A percentile compares a stretch with the other conserved stretches of the same genome.
These are phyloP conservation scores for Scheffersomyces illinoinensis DNA, from an alignment of 1,139 yeast species.

Conservation along the genomic window DNA sequence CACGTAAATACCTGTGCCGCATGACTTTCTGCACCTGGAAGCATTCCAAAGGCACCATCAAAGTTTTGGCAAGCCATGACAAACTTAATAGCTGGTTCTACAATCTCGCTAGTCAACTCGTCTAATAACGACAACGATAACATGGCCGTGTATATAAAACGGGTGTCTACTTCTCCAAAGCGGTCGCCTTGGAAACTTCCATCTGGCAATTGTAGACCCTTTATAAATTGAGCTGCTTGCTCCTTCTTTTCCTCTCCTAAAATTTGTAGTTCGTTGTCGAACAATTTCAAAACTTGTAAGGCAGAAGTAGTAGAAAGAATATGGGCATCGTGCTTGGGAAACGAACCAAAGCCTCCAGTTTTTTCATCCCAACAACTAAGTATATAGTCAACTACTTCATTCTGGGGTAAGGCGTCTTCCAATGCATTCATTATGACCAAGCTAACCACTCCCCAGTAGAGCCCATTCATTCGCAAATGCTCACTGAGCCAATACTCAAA, in stretches of 20 bases:
- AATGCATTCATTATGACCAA: constrained; percentile 59
- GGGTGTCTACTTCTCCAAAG: constrained; percentile 89
- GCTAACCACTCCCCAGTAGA: constrained; percentile 94
- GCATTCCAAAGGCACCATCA: constrained; percentile 94
- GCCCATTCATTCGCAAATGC: constrained; percentile 85
- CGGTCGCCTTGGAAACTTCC: constrained; percentile 90
- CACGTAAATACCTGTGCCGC: constrained; percentile 93
- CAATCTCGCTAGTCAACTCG: constrained; percentile 57
- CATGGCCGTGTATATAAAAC: constrained; percentile 83
- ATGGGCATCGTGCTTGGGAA: constrained; percentile 88
- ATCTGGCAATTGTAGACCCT: constrained; percentile 59
- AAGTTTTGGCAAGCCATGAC: constrained; percentile 76
- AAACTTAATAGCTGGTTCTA: constrained; percentile 65
- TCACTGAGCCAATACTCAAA: constrained; percentile 89
- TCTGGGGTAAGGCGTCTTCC: constrained; percentile 54
- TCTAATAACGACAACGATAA: constrained; percentile 72
- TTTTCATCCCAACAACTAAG: constrained; percentile 60
- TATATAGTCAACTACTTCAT: constrained; percentile 68
- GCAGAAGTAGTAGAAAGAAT: constrained; percentile 86
- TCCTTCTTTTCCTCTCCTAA: constrained; percentile 20
- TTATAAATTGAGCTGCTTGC: constrained; percentile 43
- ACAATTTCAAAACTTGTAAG: constrained; percentile 71
- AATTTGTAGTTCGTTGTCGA: constrained; percentile 52
- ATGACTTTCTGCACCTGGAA: constrained; percentile 95
- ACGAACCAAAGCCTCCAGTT: constrained; percentile 87